phyloP scores from a whole-genome alignment of 495 filamentous ascomycete genomes.

The Daldinia concentrica region DNA sequence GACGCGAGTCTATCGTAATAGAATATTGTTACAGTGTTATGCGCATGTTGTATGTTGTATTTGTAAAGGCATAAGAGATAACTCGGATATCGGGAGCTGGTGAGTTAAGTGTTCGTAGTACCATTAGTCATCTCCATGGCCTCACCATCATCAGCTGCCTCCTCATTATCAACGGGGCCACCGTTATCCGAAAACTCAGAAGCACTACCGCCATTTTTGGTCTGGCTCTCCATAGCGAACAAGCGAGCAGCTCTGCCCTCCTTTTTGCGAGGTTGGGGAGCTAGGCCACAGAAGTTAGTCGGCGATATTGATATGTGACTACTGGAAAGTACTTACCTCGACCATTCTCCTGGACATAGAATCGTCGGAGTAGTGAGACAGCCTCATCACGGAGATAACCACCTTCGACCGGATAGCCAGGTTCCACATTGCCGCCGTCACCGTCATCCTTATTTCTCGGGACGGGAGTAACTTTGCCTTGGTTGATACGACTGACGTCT shows the following conservation, averaged over 20 bases:
- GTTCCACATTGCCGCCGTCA: slow-evolving; percentile 67
- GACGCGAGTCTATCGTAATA: slow-evolving; percentile 30
- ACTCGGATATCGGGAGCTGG: not conserved
- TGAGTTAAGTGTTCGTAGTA: not conserved
- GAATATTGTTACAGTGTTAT: slow-evolving; percentile 22
- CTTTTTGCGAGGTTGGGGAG: slow-evolving; percentile 62
- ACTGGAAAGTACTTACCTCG: slow-evolving; percentile 65
- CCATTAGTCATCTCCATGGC: not conserved
- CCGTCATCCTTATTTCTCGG: slow-evolving; percentile 44
- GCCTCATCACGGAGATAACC: slow-evolving; percentile 88
- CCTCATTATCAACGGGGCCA: slow-evolving; percentile 28
- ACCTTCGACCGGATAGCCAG: slow-evolving; percentile 77
- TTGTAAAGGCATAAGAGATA: slow-evolving; percentile 16
- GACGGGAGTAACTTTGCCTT: slow-evolving; percentile 30
- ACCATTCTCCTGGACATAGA: slow-evolving; percentile 96
- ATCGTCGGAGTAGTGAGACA: slow-evolving; percentile 87
- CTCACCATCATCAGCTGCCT: slow-evolving; percentile 16
- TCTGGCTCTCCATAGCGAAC: slow-evolving; percentile 51
- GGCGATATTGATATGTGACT: not conserved
- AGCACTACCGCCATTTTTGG: slow-evolving; percentile 23
- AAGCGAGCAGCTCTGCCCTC: slow-evolving; percentile 61
- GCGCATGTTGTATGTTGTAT: slow-evolving; percentile 1
- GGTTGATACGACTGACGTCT: slow-evolving; percentile 31
- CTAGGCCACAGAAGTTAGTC: slow-evolving; percentile 43
- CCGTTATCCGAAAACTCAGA: slow-evolving; percentile 34